These are phyloP conservation scores for Lichtheimia ramosa DNA, from an alignment of 371 early-diverging fungal species.

Conservation along the genomic window DNA sequence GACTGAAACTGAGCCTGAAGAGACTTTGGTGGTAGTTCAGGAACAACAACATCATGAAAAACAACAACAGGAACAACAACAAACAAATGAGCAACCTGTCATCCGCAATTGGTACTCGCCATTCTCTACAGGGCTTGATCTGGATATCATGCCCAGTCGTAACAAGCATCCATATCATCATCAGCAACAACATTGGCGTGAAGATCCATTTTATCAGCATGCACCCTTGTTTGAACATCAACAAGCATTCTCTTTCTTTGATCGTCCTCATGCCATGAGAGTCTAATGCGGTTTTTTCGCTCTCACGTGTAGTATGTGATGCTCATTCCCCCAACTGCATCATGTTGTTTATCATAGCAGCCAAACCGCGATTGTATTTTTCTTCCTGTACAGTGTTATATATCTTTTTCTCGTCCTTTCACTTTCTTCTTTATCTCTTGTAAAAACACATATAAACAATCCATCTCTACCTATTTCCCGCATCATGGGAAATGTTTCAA, in stretches of 20 bases:
- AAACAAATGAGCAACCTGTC: slow-evolving; percentile 1
- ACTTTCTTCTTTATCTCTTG: background rate
- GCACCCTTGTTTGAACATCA: background rate
- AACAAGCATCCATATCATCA: slow-evolving; percentile 2
- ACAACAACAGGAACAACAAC: background rate
- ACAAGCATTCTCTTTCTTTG: slow-evolving; percentile 2
- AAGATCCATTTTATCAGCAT: slow-evolving; percentile 9
- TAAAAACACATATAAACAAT: background rate
- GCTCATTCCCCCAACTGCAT: background rate
- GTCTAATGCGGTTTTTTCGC: background rate
- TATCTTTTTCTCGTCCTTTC: background rate
- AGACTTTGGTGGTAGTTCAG: too few relatives aligned
- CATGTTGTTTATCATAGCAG: background rate
- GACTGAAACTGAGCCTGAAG: too few relatives aligned
- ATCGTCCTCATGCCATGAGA: background rate
- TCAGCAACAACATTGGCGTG: background rate
- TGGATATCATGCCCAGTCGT: slow-evolving; percentile 15
- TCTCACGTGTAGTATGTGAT: background rate
- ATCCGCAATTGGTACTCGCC: slow-evolving; percentile 23
- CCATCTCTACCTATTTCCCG: background rate
- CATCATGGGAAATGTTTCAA: too few relatives aligned
- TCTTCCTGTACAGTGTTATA: slow-evolving; percentile 3
- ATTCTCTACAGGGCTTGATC: slow-evolving; percentile 21
- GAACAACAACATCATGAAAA: too few relatives aligned
- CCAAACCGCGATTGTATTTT: background rate